Percentiles rank a stretch among this genome's conserved stretches.
phyloP scores from a whole-genome alignment of 179 eudicot genomes.

The Silene vulgaris region DNA sequence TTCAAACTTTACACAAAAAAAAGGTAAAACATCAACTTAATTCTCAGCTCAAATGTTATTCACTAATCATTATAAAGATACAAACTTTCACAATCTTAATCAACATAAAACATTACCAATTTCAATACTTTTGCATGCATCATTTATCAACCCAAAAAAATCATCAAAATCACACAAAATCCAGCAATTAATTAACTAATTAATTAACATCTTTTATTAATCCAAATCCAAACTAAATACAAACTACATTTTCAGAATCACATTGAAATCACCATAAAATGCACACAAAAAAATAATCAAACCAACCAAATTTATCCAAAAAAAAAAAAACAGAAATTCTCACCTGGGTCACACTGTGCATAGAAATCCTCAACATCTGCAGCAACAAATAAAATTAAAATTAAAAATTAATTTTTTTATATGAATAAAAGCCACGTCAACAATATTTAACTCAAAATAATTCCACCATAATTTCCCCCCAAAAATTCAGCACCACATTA shows the following conservation, averaged over 20 bases:
- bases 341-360: slow-evolving; percentile 62
- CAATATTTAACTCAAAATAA: background rate
- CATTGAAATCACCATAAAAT: slow-evolving; percentile 3
- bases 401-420: background rate
- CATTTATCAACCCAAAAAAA: background rate
- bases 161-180: background rate
- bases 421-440: slow-evolving; percentile 11
- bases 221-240: background rate
- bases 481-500: background rate
- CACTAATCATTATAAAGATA: background rate
- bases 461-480: slow-evolving; percentile 1
- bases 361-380: slow-evolving; percentile 60
- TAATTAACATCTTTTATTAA: no score
- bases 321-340: slow-evolving; percentile 16
- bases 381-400: background rate
- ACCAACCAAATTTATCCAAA: background rate
- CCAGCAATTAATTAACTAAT: background rate
- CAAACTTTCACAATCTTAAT: background rate
- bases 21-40: background rate
- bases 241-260: background rate
- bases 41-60: background rate
- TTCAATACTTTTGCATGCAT: slow-evolving; percentile 21
- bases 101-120: background rate
- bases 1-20: background rate
- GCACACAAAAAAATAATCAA: background rate